phyloP scores from a whole-genome alignment of 208 protist species.

The Plasmodiophora brassicae region DNA sequence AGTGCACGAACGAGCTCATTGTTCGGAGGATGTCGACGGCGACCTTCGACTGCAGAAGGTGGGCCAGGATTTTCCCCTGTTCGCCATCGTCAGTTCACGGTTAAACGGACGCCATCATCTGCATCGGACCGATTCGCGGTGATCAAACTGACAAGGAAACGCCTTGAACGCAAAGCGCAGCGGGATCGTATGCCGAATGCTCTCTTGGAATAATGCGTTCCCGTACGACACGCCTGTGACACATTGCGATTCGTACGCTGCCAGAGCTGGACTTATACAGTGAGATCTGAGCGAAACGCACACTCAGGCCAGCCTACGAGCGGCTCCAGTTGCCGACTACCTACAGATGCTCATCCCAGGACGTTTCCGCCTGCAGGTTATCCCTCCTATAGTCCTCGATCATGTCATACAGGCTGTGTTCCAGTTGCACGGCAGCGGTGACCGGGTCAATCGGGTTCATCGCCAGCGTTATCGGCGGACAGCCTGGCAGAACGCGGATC shows the following conservation, averaged over 20 bases:
- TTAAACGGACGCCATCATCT: background rate
- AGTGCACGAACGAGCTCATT: background rate
- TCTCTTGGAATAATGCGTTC: background rate
- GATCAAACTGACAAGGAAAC: background rate
- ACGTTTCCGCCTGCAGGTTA: background rate
- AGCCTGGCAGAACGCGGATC: background rate
- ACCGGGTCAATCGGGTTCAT: background rate
- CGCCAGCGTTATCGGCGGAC: background rate
- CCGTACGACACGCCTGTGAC: background rate
- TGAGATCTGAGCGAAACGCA: too few species aligned
- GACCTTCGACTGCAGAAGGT: background rate
- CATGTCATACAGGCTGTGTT: background rate
- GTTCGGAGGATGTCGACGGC: background rate
- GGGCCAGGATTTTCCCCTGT: background rate
- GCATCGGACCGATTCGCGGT: background rate
- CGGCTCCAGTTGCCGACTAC: too few species aligned
- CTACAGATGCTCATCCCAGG: background rate
- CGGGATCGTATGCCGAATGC: background rate
- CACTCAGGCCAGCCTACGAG: too few species aligned
- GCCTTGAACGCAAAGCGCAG: background rate
- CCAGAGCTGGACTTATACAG: background rate
- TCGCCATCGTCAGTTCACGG: background rate
- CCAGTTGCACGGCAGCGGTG: background rate
- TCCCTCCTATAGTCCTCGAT: conserved; percentile 2
- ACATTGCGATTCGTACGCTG: background rate